Base-by-base conservation (phyloP, 2,329 filamentous ascomycete species). In the Metarhizium brunneum region DNA sequence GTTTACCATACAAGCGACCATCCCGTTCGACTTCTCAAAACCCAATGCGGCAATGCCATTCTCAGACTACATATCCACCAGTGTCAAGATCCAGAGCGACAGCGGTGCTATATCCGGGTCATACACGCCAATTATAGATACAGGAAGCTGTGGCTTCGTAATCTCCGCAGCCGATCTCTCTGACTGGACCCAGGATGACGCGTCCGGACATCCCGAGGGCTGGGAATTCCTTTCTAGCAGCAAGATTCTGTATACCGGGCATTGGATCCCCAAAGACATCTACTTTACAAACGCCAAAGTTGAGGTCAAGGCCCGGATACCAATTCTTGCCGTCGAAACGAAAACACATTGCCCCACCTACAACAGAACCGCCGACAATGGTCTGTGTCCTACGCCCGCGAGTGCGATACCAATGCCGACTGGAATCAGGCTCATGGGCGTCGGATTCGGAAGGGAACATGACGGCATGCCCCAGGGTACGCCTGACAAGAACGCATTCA, bases 191-290 rank as follows among this genome's bases (percentile, higher is more conserved):
- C 8, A 18, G 13, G 32, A 11, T 6, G 47, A 54, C 14, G 53
- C 53, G 6, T 5, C 45, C n/a, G n/a, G n/a, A 16, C 20, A 54
- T 30, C 53, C 53, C 10, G 18, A 18, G 6, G 53, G 53, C 13
- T 54, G 53, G 53, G 53, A 54, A 18, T 54, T 54, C 13, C 53
- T 54, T 6, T 54, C 53, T n/a, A 54, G 53, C 53, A 54, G 53
- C 45, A 54, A 54, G 25, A 54, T 54, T 16, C 53, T 54, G n/a
- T 54, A 54, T 45, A 18, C 53, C 5, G 53, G 53, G 6, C 53
- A 50, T 32, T 54, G 53, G 53, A 47, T 54, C 5, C 45, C 45
- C 13, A 40, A 16, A 18, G 35, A 54, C 18, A 32, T 54, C 14
- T 49, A 14, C 47, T 54, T 54, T 14, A 36, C 53, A 14, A 30